Percentiles rank a stretch among this genome's conserved stretches.
These are phyloP conservation scores for Elsinoe batatas DNA, from an alignment of 2,329 filamentous ascomycete genomes.

Conservation along the genomic window DNA sequence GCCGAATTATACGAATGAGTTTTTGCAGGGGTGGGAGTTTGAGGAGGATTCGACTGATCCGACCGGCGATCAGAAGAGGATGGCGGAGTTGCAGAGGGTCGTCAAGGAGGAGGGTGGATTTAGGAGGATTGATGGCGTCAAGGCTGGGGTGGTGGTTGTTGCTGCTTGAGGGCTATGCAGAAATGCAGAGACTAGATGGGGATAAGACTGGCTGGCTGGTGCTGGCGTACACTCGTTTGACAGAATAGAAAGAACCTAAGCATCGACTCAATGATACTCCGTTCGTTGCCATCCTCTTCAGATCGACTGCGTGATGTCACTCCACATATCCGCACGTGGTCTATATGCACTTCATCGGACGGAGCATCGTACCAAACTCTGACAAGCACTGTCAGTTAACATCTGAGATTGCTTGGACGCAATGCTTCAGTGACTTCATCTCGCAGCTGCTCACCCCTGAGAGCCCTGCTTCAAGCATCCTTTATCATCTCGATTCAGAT, in stretches of 20 bases:
- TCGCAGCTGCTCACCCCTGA: no score
- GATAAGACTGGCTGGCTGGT: neutral
- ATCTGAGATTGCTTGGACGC: no score
- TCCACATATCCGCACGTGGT: no score
- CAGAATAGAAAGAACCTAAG: neutral
- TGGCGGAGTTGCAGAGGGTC: conserved; percentile 58
- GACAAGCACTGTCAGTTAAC: no score
- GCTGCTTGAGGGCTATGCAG: neutral
- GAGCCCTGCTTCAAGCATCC: no score
- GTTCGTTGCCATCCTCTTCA: no score
- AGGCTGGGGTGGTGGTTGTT: neutral
- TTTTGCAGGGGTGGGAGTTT: conserved; percentile 52
- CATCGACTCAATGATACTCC: no score
- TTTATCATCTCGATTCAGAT: no score
- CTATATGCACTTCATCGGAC: no score
- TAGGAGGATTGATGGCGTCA: conserved; percentile 20
- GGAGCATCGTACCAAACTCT: no score
- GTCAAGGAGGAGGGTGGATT: conserved; percentile 59
- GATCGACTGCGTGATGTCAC: no score
- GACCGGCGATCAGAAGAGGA: conserved; percentile 62
- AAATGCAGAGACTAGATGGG: neutral
- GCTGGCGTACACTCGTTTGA: neutral
- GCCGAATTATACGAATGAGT: conserved; percentile 68
- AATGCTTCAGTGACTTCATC: no score
- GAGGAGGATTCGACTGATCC: conserved; percentile 58